Conservation (phyloP, 1,284 basidiomycete genomes). For the Ustilago trichophora region DNA sequence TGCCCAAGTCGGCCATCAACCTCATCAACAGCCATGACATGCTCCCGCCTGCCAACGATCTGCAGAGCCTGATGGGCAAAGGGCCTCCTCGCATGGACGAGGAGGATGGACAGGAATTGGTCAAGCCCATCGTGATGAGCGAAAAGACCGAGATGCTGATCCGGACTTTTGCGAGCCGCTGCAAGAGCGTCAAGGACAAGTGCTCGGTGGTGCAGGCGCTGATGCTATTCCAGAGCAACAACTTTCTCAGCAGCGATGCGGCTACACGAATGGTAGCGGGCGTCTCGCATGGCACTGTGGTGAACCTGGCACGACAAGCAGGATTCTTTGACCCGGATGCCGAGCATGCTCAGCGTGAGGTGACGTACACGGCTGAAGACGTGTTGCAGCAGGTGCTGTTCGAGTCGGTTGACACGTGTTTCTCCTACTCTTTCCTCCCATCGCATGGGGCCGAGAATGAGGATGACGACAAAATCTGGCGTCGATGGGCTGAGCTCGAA, state of each 20-base stretch:
- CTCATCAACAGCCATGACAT: conserved; percentile 29
- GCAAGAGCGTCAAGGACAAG: conserved; percentile 50
- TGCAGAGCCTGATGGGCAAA: conserved; percentile 13
- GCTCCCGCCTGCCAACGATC: neutral
- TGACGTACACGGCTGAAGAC: conserved; percentile 33
- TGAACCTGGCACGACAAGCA: conserved; percentile 51
- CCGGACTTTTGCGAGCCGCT: conserved; percentile 47
- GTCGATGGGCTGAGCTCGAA: conserved; percentile 56
- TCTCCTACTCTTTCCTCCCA: conserved; percentile 45
- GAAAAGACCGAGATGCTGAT: conserved; percentile 59
- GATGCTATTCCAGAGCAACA: conserved; percentile 53
- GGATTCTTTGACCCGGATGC: conserved; percentile 51
- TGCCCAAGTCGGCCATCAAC: conserved; percentile 38
- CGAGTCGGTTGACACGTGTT: conserved; percentile 39
- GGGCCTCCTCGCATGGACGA: conserved; percentile 44
- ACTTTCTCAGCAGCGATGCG: conserved; percentile 51
- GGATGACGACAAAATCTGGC: conserved; percentile 52
- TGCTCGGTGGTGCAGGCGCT: conserved; percentile 57
- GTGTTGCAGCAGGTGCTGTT: conserved; percentile 34
- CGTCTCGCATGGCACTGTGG: conserved; percentile 46
- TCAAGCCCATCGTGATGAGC: conserved; percentile 58
- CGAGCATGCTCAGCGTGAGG: conserved; percentile 31
- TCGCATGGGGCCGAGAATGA: conserved; percentile 28
- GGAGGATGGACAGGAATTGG: conserved; percentile 56
- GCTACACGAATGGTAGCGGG: conserved; percentile 43